Evolutionary conservation across 2,329 filamentous ascomycete species (phyloP), one percentile per base, ranked within the genome.

Genomic region (Neocucurbitaria cava): DNA sequence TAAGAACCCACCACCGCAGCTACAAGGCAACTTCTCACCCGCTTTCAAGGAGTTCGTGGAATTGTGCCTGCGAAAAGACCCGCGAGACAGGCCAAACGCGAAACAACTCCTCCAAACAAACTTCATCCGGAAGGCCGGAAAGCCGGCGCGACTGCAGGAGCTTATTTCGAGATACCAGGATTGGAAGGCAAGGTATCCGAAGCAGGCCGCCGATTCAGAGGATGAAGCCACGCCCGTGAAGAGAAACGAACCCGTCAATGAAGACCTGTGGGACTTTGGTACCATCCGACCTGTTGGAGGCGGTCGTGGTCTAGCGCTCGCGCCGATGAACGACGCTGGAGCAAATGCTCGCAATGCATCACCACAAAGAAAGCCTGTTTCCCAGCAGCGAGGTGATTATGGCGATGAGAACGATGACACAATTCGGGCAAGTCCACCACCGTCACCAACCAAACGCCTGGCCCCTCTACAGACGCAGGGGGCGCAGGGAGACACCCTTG

Each of bases 241-340:
- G 54, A 68, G 76, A 46, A 67, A 74, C 59, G 74, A 78, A 31
- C 76, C 80, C 1, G 83, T 88, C 52, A 84, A 89, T 30, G 91
- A 97, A 73, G 95, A 98, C 74, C 86, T 98, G 72, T 99, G 95
- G 95, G 95, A 99, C 75, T 99, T 99, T 79, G 95, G 95, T 39
- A 99, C 95, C 0, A 91, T 99, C 47, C 85, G 93, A 52, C 88
- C 96, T 5, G 87, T 89, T 28, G 86, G 60, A 33, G 65, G 61
- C 13, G 68, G 54, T 15, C 58, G 70, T 26, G 83, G 86, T 24
- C 87, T 87, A 56, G 83, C 82, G 26, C 79, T 91, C 44, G 83
- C 89, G 63, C 82, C 87, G 0, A 87, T 96, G 87, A 92, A 91
- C 62, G 91, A 93, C 56, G 89, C 89, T 28, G 89, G 89, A 11